Conservation (phyloP, 495 filamentous ascomycete genomes). For the Copromyces sp. region DNA sequence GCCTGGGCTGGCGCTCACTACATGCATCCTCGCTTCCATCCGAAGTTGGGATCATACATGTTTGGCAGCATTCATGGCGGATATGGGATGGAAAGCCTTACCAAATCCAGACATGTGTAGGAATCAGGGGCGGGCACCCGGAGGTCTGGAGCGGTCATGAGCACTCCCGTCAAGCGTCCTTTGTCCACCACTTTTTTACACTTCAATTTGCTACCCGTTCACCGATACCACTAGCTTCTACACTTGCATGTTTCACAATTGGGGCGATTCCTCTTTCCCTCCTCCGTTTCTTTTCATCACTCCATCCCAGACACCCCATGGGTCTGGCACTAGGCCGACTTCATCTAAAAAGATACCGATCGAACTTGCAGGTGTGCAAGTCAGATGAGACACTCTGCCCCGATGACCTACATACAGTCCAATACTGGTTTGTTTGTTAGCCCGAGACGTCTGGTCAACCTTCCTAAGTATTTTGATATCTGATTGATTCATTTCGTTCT, state of each 20-base stretch:
- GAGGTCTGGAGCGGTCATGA: background rate
- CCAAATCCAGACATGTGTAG: background rate
- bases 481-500: too few species aligned
- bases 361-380: background rate
- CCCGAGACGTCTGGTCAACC: too few species aligned
- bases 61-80: background rate
- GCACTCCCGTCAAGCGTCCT: background rate
- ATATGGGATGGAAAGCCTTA: background rate
- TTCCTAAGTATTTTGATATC: too few species aligned
- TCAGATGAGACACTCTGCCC: background rate
- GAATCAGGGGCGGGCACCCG: background rate
- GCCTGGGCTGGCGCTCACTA: background rate
- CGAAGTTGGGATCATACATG: background rate
- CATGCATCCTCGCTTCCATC: background rate
- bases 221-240: background rate
- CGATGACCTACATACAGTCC: background rate
- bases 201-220: background rate
- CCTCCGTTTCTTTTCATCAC: background rate
- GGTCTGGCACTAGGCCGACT: background rate
- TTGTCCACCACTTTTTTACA: background rate
- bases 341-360: background rate
- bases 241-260: background rate
- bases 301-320: background rate
- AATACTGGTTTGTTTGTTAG: too few species aligned
- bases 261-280: background rate